A percentile compares a stretch with the other conserved stretches of the same genome.
Evolutionary conservation across 306 rosid species (phyloP).

Genomic region (Vigna hirtella): DNA sequence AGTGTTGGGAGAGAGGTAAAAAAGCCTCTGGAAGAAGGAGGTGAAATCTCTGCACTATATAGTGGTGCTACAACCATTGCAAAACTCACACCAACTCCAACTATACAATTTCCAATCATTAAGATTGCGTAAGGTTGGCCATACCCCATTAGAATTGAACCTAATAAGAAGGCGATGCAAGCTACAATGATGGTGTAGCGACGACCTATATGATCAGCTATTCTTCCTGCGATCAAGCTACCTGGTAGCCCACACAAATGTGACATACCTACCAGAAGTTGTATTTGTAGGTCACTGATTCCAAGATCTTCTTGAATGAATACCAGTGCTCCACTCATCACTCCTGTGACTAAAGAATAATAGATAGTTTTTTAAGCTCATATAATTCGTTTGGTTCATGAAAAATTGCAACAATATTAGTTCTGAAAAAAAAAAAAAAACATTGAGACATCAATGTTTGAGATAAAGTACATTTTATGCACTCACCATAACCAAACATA

Average conservation of each 20-base stretch:
- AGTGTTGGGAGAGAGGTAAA: conserved; percentile 65
- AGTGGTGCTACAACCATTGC: conserved; percentile 70
- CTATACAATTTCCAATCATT: conserved; percentile 58
- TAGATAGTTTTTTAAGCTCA: background rate
- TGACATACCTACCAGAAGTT: conserved; percentile 61
- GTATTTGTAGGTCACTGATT: conserved; percentile 61
- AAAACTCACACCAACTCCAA: conserved; percentile 71
- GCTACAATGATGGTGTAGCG: conserved; percentile 62
- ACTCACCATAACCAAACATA: conserved; percentile 11
- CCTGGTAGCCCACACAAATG: conserved; percentile 59
- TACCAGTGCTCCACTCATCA: conserved; percentile 75
- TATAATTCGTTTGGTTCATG: background rate
- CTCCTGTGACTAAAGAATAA: conserved; percentile 54
- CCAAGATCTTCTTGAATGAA: conserved; percentile 70
- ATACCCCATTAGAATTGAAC: conserved; percentile 69
- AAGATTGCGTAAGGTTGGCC: conserved; percentile 57
- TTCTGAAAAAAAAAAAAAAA: background rate
- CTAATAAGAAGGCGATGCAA: conserved; percentile 56
- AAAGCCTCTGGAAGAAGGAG: conserved; percentile 57
- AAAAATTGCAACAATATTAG: background rate
- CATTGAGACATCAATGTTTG: background rate
- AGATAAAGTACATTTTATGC: background rate
- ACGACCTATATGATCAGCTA: conserved; percentile 65
- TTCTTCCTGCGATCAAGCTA: conserved; percentile 60
- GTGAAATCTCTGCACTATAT: conserved; percentile 75